Evolutionary conservation across 768 basidiomycete genomes (phyloP), one percentile per base, ranked within the genome.

Genomic region (Tephrocybe sp.): DNA sequence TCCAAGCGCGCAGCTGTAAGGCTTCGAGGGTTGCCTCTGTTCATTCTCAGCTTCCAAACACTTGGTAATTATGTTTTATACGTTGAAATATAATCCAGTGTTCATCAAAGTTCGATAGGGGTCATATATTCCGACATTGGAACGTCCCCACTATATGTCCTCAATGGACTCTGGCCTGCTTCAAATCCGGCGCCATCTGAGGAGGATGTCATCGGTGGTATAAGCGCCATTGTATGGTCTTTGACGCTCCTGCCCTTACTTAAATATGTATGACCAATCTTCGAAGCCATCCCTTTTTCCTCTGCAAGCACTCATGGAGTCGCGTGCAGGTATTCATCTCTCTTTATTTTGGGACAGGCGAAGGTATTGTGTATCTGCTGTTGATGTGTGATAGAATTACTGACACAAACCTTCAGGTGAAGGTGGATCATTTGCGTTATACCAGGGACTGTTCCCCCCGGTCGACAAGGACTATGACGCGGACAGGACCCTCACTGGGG

Each of bases 391-490:
- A 24, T 13, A 30, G 24, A 0, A 43, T 26, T 42, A 34, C 44
- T 52, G 48, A 42, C 49, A 45, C 13, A 56, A 60, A 48, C 37
- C 35, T 54, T 1, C 49, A 75, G 83, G 85, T 16, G 86, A 89
- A 63, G 86, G 86, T 9, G 86, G 85, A 9, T 76, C 80, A 3
- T 87, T 86, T 55, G 84, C 85, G 0, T 64, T 86, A 9, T 80
- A 70, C 58, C 80, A 83, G 60, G 77, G 78, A n/a, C 60, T 86
- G 11, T 84, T 75, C 53, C 84, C 84, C 11, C 78, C 75, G 0
- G 64, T 64, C 5, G 65, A 71, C 4, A 60, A 70, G 30, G 72
- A 77, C 49, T 61, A 66, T 26, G 77, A 80, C 51, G 72, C 73
- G 4, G 80, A 80, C 56, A 70, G 82, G 26, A 78, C 77, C 0